Percentiles rank a stretch among this genome's conserved stretches.
Conservation (phyloP, 1,284 basidiomycete genomes). For the Peniophora sp. region DNA sequence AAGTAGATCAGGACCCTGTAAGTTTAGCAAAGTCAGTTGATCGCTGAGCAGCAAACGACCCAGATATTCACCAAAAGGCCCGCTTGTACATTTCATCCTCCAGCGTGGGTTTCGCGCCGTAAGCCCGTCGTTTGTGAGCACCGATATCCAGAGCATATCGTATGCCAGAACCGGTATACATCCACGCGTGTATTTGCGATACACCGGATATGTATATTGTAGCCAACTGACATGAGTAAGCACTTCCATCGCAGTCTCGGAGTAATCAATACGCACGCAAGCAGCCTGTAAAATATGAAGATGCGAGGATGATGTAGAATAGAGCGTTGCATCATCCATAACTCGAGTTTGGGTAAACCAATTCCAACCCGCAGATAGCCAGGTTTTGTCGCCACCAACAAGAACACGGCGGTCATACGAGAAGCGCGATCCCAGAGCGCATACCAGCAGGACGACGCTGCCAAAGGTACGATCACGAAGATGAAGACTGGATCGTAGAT, state of each 20-base stretch:
- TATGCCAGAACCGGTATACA: slow-evolving; percentile 40
- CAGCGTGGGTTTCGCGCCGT: slow-evolving; percentile 17
- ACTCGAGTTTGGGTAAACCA: slow-evolving; percentile 60
- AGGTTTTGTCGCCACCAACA: slow-evolving; percentile 31
- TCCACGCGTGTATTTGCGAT: slow-evolving; percentile 43
- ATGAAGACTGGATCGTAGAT: slow-evolving; percentile 50
- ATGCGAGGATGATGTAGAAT: slow-evolving; percentile 46
- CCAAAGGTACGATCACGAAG: slow-evolving; percentile 53
- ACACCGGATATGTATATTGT: slow-evolving; percentile 31
- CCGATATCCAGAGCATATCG: slow-evolving; percentile 37
- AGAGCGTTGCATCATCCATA: slow-evolving; percentile 32
- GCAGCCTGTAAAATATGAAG: slow-evolving; percentile 64
- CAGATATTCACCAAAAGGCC: slow-evolving; percentile 55
- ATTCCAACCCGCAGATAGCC: slow-evolving; percentile 64
- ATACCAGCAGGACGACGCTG: slow-evolving; percentile 63
- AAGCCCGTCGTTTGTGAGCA: slow-evolving; percentile 27
- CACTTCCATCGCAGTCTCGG: neutral
- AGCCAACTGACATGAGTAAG: slow-evolving; percentile 16
- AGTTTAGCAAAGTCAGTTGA: neutral
- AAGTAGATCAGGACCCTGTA: slow-evolving; percentile 20
- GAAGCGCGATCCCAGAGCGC: slow-evolving; percentile 64
- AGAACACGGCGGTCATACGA: slow-evolving; percentile 60
- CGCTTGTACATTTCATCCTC: slow-evolving; percentile 50
- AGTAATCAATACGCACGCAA: slow-evolving; percentile 15
- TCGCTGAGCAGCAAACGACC: neutral